Percentiles rank a stretch among this genome's conserved stretches.
Evolutionary conservation across 352 stramenopile species (phyloP).

Genomic region (Phytopythium cucurbitacearum): DNA sequence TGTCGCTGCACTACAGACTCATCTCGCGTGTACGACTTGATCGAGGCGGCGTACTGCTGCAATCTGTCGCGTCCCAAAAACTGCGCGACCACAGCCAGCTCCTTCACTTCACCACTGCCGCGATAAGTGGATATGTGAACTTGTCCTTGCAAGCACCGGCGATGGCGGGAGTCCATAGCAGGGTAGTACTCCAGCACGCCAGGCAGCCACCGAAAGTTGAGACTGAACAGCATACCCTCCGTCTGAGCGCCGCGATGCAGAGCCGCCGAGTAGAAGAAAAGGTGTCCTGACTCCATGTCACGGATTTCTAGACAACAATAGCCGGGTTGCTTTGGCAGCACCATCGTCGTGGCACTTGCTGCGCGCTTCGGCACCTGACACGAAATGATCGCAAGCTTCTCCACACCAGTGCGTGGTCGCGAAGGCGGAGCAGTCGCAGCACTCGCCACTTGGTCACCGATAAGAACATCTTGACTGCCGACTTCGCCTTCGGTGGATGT

Average conservation of each 20-base stretch:
- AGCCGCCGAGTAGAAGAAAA: constrained; percentile 32
- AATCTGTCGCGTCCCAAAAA: constrained; percentile 23
- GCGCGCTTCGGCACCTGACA: constrained; percentile 7
- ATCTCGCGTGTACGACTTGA: constrained; percentile 38
- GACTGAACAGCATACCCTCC: constrained; percentile 4
- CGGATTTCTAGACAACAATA: constrained; percentile 35
- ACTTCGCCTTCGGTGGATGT: background rate
- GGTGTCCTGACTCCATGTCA: constrained; percentile 6
- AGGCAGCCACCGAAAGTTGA: constrained; percentile 47
- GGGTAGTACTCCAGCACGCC: constrained; percentile 42
- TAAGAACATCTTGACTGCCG: background rate
- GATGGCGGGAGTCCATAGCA: constrained; percentile 28
- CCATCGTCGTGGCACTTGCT: constrained; percentile 6
- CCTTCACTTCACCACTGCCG: constrained; percentile 16
- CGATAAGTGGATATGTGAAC: constrained; percentile 26
- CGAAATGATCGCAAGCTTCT: constrained; percentile 24
- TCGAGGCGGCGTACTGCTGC: constrained; percentile 39
- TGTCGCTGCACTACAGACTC: too few relatives aligned
- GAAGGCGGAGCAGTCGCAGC: too few relatives aligned
- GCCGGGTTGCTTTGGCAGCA: constrained; percentile 28
- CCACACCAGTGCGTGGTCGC: constrained; percentile 8
- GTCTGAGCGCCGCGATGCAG: constrained; percentile 24
- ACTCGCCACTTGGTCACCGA: background rate
- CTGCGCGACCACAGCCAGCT: constrained; percentile 43
- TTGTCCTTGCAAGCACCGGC: constrained; percentile 43